Conservation (phyloP, 202 grass and related monocot species). For the Brachypodium distachyon region DNA sequence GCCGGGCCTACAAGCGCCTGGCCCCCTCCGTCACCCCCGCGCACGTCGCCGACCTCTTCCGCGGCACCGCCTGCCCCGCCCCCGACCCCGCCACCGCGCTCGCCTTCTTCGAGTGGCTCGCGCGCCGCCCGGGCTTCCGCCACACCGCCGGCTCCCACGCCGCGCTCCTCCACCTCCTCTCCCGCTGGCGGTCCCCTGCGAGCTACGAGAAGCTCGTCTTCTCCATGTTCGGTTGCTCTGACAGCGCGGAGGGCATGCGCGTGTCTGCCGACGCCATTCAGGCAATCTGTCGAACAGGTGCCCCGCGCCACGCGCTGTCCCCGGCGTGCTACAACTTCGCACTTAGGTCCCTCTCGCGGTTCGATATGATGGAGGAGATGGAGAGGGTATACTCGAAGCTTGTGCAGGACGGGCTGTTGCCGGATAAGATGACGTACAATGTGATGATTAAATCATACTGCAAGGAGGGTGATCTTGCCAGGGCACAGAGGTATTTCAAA, state of each 20-base stretch:
- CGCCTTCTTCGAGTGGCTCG: slow-evolving; percentile 70
- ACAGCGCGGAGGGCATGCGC: slow-evolving; percentile 27
- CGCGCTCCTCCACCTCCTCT: slow-evolving; percentile 53
- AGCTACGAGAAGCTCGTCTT: slow-evolving; percentile 44
- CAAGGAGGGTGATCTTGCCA: slow-evolving; percentile 51
- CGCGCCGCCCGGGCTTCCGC: slow-evolving; percentile 43
- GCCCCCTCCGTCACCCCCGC: slow-evolving; percentile 40
- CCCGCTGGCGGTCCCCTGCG: slow-evolving; percentile 17
- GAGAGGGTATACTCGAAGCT: slow-evolving; percentile 46
- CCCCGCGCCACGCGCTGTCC: slow-evolving; percentile 34
- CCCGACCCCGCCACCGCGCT: slow-evolving; percentile 44
- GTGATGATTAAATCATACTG: slow-evolving; percentile 73
- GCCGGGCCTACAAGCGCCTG: slow-evolving; percentile 37
- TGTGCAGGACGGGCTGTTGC: slow-evolving; percentile 47
- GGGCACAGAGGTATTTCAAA: slow-evolving; percentile 42
- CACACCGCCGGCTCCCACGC: slow-evolving; percentile 61
- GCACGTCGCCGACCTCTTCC: slow-evolving; percentile 47
- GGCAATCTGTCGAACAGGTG: slow-evolving; percentile 45
- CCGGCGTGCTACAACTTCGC: slow-evolving; percentile 68
- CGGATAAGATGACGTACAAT: slow-evolving; percentile 59
- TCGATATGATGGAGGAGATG: slow-evolving; percentile 55
- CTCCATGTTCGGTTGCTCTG: slow-evolving; percentile 60
- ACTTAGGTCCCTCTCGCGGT: slow-evolving; percentile 44
- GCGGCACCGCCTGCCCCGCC: neutral
- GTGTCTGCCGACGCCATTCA: slow-evolving; percentile 35